A percentile compares a stretch with the other conserved stretches of the same genome.
phyloP scores from a whole-genome alignment of 495 filamentous ascomycete species.

The Podospora pseudopauciseta region DNA sequence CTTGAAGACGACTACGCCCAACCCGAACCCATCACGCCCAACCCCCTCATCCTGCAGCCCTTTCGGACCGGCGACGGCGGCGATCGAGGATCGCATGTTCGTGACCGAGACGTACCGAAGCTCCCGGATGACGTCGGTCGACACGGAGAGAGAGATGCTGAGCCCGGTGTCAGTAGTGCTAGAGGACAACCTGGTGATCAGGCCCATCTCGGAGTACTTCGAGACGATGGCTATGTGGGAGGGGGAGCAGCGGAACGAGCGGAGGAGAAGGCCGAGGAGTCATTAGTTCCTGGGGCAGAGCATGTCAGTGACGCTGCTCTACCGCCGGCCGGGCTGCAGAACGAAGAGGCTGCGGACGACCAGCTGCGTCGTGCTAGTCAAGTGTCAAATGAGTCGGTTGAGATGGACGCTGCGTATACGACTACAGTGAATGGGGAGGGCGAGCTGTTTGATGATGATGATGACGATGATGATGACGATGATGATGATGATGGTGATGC shows the following conservation, averaged over 20 bases:
- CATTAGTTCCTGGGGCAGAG: not conserved
- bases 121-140: not conserved
- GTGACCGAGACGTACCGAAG: slow-evolving; percentile 9
- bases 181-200: slow-evolving; percentile 6
- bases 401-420: slow-evolving; percentile 17
- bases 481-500: slow-evolving; percentile 9
- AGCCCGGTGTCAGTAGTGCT: slow-evolving; percentile 3
- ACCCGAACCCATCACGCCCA: not conserved
- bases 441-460: slow-evolving; percentile 22
- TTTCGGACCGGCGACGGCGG: slow-evolving; percentile 1
- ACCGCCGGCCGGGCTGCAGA: not conserved
- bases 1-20: not conserved
- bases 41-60: slow-evolving; percentile 2
- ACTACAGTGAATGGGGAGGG: slow-evolving; percentile 29
- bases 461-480: not conserved
- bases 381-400: slow-evolving; percentile 7
- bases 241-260: not conserved
- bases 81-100: not conserved
- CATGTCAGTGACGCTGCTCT: not conserved
- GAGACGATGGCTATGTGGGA: not conserved
- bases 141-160: not conserved
- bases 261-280: not conserved
- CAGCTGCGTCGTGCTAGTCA: slow-evolving; percentile 17
- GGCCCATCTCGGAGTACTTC: slow-evolving; percentile 1
- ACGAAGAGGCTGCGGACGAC: not conserved